phyloP scores from a whole-genome alignment of 2,329 filamentous ascomycete species.

The Botryosphaeria agaves region DNA sequence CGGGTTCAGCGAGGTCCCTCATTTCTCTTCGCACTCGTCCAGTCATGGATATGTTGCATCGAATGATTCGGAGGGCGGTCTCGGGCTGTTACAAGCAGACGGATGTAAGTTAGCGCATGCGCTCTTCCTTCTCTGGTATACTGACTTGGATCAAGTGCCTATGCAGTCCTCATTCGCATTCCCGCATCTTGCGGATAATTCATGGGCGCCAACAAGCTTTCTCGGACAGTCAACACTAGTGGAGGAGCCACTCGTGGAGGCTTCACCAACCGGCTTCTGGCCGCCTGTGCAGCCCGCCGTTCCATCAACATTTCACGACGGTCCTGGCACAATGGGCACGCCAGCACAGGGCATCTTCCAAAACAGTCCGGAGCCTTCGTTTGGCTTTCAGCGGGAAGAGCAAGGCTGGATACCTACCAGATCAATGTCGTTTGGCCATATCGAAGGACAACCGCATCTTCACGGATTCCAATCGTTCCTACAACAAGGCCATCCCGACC shows the following conservation, averaged over 20 bases:
- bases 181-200: too few species aligned
- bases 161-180: too few species aligned
- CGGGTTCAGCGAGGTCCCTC: constrained; percentile 12
- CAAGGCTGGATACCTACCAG: constrained; percentile 15
- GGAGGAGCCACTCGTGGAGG: neutral
- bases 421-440: constrained; percentile 22
- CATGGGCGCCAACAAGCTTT: neutral
- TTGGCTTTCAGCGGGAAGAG: constrained; percentile 14
- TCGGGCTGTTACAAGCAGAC: neutral
- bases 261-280: neutral
- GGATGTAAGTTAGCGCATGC: neutral
- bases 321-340: neutral
- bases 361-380: constrained; percentile 17
- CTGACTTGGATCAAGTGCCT: too few species aligned
- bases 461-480: neutral
- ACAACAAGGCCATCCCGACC: neutral
- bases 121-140: too few species aligned
- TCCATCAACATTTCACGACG: neutral
- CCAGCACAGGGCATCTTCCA: constrained; percentile 9
- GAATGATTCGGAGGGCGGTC: neutral
- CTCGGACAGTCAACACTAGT: neutral
- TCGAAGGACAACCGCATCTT: constrained; percentile 13
- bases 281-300: neutral
- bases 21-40: neutral
- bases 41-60: neutral